phyloP scores from a whole-genome alignment of 441 rosid species.

The Populus tomentosa region DNA sequence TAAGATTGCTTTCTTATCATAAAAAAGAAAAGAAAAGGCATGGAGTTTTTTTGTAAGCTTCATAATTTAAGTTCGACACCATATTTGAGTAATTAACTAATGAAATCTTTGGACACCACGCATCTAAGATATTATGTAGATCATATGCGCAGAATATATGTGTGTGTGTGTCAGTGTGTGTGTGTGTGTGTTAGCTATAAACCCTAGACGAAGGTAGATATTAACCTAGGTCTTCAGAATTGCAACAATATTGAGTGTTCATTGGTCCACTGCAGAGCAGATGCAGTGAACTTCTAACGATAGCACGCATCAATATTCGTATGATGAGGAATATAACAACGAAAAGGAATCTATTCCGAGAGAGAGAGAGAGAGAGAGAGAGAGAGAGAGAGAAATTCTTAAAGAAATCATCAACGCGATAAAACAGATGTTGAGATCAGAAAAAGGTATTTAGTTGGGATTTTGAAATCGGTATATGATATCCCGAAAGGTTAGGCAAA shows the following conservation, averaged over 20 bases:
- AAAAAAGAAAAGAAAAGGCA: neutral
- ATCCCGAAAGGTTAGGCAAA: constrained; percentile 30
- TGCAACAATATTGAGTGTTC: neutral
- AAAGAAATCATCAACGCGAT: neutral
- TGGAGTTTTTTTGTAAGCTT: neutral
- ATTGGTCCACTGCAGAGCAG: constrained; percentile 9
- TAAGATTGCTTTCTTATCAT: too few relatives aligned
- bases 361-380: too few relatives aligned
- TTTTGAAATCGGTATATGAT: constrained; percentile 19
- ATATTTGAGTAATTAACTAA: neutral
- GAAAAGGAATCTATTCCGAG: constrained; percentile 28
- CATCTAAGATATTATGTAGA: neutral
- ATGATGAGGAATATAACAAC: constrained; percentile 16
- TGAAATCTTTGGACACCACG: neutral
- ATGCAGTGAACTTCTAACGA: constrained; percentile 2
- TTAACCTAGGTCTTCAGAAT: constrained; percentile 2
- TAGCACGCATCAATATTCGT: neutral
- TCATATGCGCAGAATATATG: constrained; percentile 5
- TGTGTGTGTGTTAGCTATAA: neutral
- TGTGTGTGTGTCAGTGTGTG: too few relatives aligned
- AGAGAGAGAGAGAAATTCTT: neutral
- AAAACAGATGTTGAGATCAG: neutral
- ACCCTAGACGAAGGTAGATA: constrained; percentile 5
- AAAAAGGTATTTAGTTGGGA: constrained; percentile 9
- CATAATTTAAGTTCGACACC: neutral